Evolutionary conservation across 345 rosid species (phyloP), one percentile per base, ranked within the genome.

Genomic region (Erysimum cheiranthoides): DNA sequence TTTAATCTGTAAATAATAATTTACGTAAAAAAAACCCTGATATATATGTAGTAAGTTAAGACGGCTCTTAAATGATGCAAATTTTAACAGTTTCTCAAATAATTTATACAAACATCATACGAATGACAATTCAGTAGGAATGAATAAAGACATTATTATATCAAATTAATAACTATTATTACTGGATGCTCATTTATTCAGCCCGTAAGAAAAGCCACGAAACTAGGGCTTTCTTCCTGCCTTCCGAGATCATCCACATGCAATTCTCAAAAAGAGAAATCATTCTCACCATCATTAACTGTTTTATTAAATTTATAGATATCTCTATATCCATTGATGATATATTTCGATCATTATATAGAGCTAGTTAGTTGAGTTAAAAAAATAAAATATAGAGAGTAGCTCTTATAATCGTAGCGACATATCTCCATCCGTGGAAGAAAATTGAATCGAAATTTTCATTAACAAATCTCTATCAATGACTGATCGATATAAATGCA

Each of bases 181-280:
- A 43, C 52, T 18, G 46, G n/a, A 32, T 62, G 34, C 21, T 45
- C 56, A 68, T 69, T 76, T 52, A 53, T 69, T 52, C 14, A 27
- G 6, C 16, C 71, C 75, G 80, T 63, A 45, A 62, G 66, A 70
- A 76, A 70, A 76, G 75, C 75, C 80, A 76, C 45, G 75, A 76
- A 70, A 70, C 35, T 70, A 76, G 80, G 71, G 80, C 43, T 54
- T 43, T 62, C 39, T 38, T 54, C 65, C 39, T 61, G 31, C 14
- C 65, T 76, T 69, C 39, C 71, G 14, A 42, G 75, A 70, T 43
- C 65, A 76, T 45, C 27, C 66, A 76, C 80, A 76, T 76, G 80
- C 75, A 25, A 25, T 46, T 60, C 60, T 45, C 68, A 68, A 71
- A 76, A 53, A 40, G 14, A 60, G 0, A 75, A 50, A 68, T 68